phyloP scores from a whole-genome alignment of 2,329 filamentous ascomycete genomes.

The Ceratocystis destructans region DNA sequence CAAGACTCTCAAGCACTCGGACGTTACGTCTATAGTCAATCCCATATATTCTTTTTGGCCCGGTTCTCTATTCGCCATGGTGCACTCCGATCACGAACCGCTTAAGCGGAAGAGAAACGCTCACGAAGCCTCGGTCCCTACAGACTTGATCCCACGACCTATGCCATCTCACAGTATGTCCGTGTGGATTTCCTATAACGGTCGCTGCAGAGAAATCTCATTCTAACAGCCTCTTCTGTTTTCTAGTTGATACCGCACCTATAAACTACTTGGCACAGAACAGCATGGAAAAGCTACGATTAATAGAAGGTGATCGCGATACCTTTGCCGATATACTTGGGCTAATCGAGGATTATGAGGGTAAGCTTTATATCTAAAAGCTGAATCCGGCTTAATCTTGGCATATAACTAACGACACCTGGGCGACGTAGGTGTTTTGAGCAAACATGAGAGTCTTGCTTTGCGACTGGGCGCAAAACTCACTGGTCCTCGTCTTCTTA shows the following conservation, averaged over 20 bases:
- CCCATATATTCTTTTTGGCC: background rate
- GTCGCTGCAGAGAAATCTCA: background rate
- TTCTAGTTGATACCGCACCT: slow-evolving; percentile 19
- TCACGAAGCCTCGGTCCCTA: slow-evolving; percentile 15
- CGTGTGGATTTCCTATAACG: background rate
- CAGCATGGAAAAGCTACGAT: slow-evolving; percentile 32
- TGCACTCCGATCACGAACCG: slow-evolving; percentile 16
- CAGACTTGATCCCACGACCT: slow-evolving; percentile 16
- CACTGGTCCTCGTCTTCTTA: slow-evolving; percentile 67
- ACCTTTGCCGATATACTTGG: slow-evolving; percentile 59
- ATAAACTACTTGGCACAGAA: slow-evolving; percentile 42
- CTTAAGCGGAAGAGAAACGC: slow-evolving; percentile 19
- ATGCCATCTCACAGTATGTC: slow-evolving; percentile 16
- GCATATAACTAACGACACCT: background rate
- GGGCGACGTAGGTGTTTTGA: slow-evolving; percentile 48
- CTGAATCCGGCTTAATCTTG: background rate
- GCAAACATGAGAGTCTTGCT: slow-evolving; percentile 74
- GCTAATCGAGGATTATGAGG: slow-evolving; percentile 66
- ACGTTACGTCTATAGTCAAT: background rate
- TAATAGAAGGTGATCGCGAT: slow-evolving; percentile 45
- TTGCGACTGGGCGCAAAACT: slow-evolving; percentile 73
- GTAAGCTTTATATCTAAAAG: slow-evolving; percentile 26
- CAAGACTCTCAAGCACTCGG: background rate
- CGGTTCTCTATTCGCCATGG: slow-evolving; percentile 3
- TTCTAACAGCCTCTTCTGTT: background rate